Base-by-base conservation (phyloP, 2,329 filamentous ascomycete genomes). In the Penicillium polonicum region DNA sequence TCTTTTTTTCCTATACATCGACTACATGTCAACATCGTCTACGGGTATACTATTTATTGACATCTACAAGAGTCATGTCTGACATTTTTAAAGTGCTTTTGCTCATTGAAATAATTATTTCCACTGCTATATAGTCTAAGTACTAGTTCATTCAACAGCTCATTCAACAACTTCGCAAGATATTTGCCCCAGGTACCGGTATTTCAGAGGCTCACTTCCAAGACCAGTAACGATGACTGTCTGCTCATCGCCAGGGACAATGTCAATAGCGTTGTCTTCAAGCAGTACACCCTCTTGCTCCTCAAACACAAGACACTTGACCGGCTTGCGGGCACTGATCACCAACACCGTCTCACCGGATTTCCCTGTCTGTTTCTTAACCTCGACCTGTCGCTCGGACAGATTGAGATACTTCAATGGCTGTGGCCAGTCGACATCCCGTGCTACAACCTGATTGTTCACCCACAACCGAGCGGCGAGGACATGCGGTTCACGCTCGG, bases 261-360 rank as follows among this genome's bases (percentile, higher is more conserved):
- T 69, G 65, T 85, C 83, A 52, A 86, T 76, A 9, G 81, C 83
- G 65, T 81, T 85, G 67, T 85, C 83, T 51, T 80, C 77, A 21
- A 84, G 70, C 13, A 78, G 74, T 42, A 85, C 78, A 12, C 81
- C 82, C 52, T 82, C 78, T 52, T 81, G 70, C 65, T 85, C 83
- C 68, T 85, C 83, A 61, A 85, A 84, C 4, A 85, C 83, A n/a
- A 85, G 70, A 13, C 83, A 83, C 62, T 85, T 86, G 2, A 83
- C 83, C 2, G 83, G 83, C 69, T 79, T 81, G 46, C 73, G 66
- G 6, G 80, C 77, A 61, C 68, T 79, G 62, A 85, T 74, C 31
- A 72, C 64, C n/a, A 65, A 41, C 36, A 83, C 77, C 1, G 52
- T 62, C 55, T 62, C 50, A 25, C 55, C 50, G 3, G 59, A 57